These are phyloP conservation scores for Claviceps sp. DNA, from an alignment of 2,329 filamentous ascomycete genomes.

Conservation along the genomic window DNA sequence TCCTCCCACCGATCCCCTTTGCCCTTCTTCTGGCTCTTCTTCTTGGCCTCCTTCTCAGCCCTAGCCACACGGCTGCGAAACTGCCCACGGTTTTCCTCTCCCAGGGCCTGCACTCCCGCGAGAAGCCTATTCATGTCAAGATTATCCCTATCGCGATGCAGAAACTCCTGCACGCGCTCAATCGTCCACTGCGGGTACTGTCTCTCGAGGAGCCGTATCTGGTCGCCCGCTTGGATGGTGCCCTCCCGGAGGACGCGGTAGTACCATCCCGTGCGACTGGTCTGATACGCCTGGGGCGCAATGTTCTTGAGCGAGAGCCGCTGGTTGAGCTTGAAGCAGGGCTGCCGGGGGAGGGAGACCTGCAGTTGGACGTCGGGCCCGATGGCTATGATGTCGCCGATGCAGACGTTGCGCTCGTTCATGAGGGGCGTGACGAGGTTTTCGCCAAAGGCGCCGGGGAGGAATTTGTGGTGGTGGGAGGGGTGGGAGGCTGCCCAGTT, in stretches of 20 bases:
- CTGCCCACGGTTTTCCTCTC: constrained; percentile 30
- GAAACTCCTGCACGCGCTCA: constrained; percentile 47
- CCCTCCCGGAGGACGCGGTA: constrained; percentile 47
- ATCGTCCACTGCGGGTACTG: constrained; percentile 48
- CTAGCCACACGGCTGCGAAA: constrained; percentile 40
- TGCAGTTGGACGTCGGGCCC: constrained; percentile 39
- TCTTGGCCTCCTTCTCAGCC: constrained; percentile 18
- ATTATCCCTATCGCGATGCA: constrained; percentile 41
- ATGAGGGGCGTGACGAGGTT: constrained; percentile 45
- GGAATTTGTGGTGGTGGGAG: constrained; percentile 34
- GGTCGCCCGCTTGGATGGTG: constrained; percentile 39
- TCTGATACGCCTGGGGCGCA: constrained; percentile 41
- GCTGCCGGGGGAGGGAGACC: constrained; percentile 47
- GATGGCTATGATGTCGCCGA: constrained; percentile 46
- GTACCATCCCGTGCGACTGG: constrained; percentile 51
- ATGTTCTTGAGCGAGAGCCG: constrained; percentile 51
- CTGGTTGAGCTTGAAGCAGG: constrained; percentile 55
- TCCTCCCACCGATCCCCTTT: constrained; percentile 26
- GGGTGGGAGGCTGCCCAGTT: constrained; percentile 41
- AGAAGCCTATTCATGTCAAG: constrained; percentile 38
- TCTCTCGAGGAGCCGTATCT: constrained; percentile 41
- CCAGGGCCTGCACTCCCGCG: constrained; percentile 35
- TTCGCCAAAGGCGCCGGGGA: constrained; percentile 49
- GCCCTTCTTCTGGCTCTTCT: constrained; percentile 3
- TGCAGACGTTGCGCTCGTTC: constrained; percentile 52